Evolutionary conservation across 2,329 filamentous ascomycete genomes (phyloP).

Genomic region (Pyrenophora teres): DNA sequence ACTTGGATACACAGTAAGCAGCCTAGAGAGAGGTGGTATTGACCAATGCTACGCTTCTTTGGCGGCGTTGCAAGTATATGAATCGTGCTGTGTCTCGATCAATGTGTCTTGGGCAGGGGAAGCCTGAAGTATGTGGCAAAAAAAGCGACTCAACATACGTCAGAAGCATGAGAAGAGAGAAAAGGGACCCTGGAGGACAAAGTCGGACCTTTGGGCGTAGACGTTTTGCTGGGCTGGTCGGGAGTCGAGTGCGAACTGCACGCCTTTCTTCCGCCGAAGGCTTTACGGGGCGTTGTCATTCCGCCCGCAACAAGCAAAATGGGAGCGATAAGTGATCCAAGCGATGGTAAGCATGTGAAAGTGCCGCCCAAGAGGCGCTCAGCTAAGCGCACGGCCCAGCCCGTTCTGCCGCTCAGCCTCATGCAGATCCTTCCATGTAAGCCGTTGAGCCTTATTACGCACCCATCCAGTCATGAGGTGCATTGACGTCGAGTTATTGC

Average conservation of each 20-base stretch:
- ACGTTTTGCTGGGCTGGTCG: background rate
- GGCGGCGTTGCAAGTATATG: background rate
- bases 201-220: background rate
- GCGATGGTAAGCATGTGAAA: conserved; percentile 4
- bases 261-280: conserved; percentile 2
- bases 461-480: conserved; percentile 2
- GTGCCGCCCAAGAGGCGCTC: conserved; percentile 1
- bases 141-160: too few species aligned
- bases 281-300: background rate
- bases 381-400: conserved; percentile 9
- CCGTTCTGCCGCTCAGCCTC: conserved; percentile 13
- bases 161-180: background rate
- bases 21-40: too few species aligned
- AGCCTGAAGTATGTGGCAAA: too few species aligned
- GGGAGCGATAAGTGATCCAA: conserved; percentile 1
- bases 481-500: conserved; percentile 1
- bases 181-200: background rate
- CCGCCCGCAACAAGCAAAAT: background rate
- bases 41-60: background rate
- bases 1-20: too few species aligned
- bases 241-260: background rate
- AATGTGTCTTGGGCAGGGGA: background rate
- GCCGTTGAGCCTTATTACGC: conserved; percentile 1
- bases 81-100: background rate
- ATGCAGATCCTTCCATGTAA: conserved; percentile 11